Conservation (phyloP, 305 asterid genomes). For the Plantago rigida region DNA sequence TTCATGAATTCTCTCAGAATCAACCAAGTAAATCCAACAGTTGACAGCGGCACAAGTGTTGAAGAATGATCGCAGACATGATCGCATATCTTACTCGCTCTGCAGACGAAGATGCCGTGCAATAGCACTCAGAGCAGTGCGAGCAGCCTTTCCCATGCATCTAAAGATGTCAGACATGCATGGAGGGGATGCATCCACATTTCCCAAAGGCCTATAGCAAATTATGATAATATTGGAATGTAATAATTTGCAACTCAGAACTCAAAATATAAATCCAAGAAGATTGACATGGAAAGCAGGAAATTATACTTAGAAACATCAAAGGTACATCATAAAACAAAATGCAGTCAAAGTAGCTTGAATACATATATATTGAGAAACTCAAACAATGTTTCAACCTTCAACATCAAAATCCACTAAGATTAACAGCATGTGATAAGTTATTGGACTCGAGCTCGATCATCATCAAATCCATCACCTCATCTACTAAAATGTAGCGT, state of each 20-base stretch:
- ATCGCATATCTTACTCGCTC: constrained; percentile 59
- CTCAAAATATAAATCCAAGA: neutral
- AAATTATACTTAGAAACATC: neutral
- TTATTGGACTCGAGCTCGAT: no score
- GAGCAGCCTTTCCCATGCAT: constrained; percentile 93
- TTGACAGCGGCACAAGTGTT: constrained; percentile 13
- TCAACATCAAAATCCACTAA: no score
- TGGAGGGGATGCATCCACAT: constrained; percentile 82
- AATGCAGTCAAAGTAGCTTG: no score
- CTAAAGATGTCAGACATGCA: constrained; percentile 88
- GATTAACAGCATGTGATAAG: no score
- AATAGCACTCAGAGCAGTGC: constrained; percentile 70
- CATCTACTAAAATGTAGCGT: no score
- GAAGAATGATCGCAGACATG: neutral
- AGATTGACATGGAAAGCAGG: constrained; percentile 12
- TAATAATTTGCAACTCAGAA: constrained; percentile 12
- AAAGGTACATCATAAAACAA: no score
- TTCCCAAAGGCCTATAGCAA: constrained; percentile 61
- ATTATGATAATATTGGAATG: constrained; percentile 10
- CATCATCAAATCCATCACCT: no score
- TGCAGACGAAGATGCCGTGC: constrained; percentile 89
- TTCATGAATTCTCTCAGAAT: constrained; percentile 21
- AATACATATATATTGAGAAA: no score
- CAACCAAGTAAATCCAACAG: constrained; percentile 12
- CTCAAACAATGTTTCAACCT: no score